phyloP scores from a whole-genome alignment of 2,329 filamentous ascomycete genomes.

The Aspergillus ochraceoroseus region DNA sequence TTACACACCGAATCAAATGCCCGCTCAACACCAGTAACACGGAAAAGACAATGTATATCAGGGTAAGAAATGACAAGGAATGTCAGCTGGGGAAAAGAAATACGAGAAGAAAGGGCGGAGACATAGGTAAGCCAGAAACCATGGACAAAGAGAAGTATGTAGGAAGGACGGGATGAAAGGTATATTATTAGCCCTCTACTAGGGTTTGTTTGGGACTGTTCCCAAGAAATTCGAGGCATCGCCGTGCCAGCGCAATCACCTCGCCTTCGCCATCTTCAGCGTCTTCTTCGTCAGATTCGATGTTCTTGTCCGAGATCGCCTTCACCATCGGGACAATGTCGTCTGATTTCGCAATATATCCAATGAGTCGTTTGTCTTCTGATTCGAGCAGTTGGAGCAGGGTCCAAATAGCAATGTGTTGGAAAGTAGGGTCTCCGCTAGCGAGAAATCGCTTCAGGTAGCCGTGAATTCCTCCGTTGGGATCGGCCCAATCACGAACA shows the following conservation, averaged over 20 bases:
- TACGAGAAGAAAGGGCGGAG: conserved; percentile 17
- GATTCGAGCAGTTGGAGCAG: conserved; percentile 92
- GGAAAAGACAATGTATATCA: conserved; percentile 20
- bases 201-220: conserved; percentile 70
- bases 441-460: conserved; percentile 90
- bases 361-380: conserved; percentile 83
- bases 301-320: conserved; percentile 79
- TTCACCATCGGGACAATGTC: conserved; percentile 91
- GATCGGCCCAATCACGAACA: conserved; percentile 86
- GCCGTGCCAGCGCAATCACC: conserved; percentile 82
- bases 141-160: conserved; percentile 1
- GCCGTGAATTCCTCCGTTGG: conserved; percentile 89
- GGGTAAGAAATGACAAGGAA: conserved; percentile 7
- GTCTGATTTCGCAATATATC: conserved; percentile 80
- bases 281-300: conserved; percentile 80
- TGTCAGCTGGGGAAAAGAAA: conserved; percentile 8
- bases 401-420: conserved; percentile 99
- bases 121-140: conserved; percentile 11
- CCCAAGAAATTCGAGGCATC: conserved; percentile 80
- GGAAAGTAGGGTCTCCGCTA: conserved; percentile 93
- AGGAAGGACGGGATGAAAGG: not conserved
- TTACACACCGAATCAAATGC: conserved; percentile 31
- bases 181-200: conserved; percentile 63
- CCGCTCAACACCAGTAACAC: conserved; percentile 29
- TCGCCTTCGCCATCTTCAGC: conserved; percentile 90